These are phyloP conservation scores for Talaromyces nanjingensis DNA, from an alignment of 495 filamentous ascomycete species.

Conservation along the genomic window DNA sequence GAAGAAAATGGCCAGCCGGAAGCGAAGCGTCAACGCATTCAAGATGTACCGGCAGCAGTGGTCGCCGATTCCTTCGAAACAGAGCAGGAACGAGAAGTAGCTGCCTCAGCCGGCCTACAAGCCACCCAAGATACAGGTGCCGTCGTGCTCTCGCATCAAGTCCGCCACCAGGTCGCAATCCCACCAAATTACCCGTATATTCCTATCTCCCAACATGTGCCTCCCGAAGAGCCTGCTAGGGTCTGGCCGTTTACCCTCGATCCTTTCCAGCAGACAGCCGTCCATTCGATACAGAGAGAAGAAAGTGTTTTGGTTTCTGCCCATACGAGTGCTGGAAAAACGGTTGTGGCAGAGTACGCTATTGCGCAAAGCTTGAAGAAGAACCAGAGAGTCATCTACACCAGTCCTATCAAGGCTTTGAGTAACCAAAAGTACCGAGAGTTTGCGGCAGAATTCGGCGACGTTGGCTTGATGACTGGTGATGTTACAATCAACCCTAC, in stretches of 20 bases:
- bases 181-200: constrained; percentile 90
- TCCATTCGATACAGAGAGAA: constrained; percentile 86
- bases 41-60: constrained; percentile 69
- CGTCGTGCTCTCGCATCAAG: constrained; percentile 87
- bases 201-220: constrained; percentile 83
- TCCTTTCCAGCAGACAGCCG: constrained; percentile 90
- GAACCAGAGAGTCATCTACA: constrained; percentile 98
- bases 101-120: constrained; percentile 74
- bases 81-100: constrained; percentile 85
- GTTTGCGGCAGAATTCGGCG: constrained; percentile 89
- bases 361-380: constrained; percentile 95
- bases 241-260: constrained; percentile 85
- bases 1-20: constrained; percentile 44
- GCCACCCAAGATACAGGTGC: constrained; percentile 54
- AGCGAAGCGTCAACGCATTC: constrained; percentile 67
- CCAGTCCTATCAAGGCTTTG: constrained; percentile 95
- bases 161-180: constrained; percentile 93
- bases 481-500: constrained; percentile 99
- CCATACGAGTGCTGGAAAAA: constrained; percentile 96
- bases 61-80: constrained; percentile 93
- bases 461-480: constrained; percentile 97
- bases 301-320: constrained; percentile 96
- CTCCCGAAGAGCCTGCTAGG: constrained; percentile 75
- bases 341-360: constrained; percentile 95
- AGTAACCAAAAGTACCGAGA: constrained; percentile 99